Base-by-base conservation (phyloP, 1,284 basidiomycete species). In the Leccinum laetum region DNA sequence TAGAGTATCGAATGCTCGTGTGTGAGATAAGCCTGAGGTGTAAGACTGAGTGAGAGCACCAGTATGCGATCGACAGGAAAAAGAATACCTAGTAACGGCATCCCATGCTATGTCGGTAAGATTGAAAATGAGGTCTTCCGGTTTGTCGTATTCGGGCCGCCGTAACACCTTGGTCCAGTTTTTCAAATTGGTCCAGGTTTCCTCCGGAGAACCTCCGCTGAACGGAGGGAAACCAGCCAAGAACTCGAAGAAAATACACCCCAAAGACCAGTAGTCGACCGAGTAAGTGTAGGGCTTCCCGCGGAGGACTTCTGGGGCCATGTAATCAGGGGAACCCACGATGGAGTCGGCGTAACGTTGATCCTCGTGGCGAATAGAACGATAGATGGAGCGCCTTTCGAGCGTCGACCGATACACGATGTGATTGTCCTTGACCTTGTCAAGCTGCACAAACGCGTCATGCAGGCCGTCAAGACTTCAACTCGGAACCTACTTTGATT, bases 151-250 rank as follows among this genome's bases (percentile, higher is more conserved):
- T 70, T 98, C 93, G 1, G 98, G 98, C 67, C 98, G 80, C 21
- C 92, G 84, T 4, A 99, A 84, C 3, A 96, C 94, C 71, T 93
- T 93, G 26, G 90, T 87, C 98, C 98, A 99, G 78, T 98, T 99
- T 81, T 99, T 99, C 71, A 99, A 81, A 78, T 99, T 99, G 21
- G 95, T 95, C 96, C 98, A 99, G 0, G 98, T 99, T 80, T 99
- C 98, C 73, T 99, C 97, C 0, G 96, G 93, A 0, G 92, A 95
- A 55, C 92, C 89, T 13, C 98, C 98, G 61, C 94, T 97, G 82
- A 99, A 99, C 0, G 98, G 98, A 10, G 98, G 98, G 82, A 98
- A 99, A 24, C 96, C 96, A 16, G 92, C 89, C n/a, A 98, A 83
- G 80, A 98, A 98, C 80, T 99, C 96, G 81, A 99, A 99, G 32